Evolutionary conservation across 805 yeast genomes (phyloP).

Genomic region (Yamadazyma ubonensis): DNA sequence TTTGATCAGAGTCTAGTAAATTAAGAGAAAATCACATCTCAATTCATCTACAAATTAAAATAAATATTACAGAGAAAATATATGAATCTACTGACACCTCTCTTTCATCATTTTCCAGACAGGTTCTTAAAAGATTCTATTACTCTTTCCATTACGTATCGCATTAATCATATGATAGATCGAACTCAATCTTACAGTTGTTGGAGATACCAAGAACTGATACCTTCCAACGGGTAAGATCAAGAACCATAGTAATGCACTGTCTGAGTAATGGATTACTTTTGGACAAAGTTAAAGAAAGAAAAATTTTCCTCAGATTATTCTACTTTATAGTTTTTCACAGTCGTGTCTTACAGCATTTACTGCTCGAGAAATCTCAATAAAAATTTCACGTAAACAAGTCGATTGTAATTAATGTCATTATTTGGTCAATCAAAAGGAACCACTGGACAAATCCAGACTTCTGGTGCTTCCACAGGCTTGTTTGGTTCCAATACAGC

Average conservation of each 20-base stretch:
- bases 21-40: no score
- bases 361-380: not conserved
- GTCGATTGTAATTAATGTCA: conserved; percentile 8
- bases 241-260: conserved; percentile 47
- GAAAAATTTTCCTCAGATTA: conserved; percentile 4
- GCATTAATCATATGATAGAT: conserved; percentile 33
- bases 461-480: conserved; percentile 1
- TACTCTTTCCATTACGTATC: conserved; percentile 49
- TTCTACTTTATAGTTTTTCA: not conserved
- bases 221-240: conserved; percentile 9
- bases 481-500: conserved; percentile 4
- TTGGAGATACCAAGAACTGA: conserved; percentile 10
- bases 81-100: conserved; percentile 52
- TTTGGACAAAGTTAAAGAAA: conserved; percentile 60
- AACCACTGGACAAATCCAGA: not conserved
- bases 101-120: conserved; percentile 51
- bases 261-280: conserved; percentile 68
- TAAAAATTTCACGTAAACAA: conserved; percentile 10
- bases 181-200: conserved; percentile 11
- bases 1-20: not conserved
- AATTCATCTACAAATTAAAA: not conserved
- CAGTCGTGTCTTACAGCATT: conserved; percentile 4
- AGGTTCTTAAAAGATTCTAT: conserved; percentile 47
- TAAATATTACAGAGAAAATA: conserved; percentile 18
- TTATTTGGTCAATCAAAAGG: conserved; percentile 13